These are phyloP conservation scores for Raddia guianensis DNA, from an alignment of 176 grass and related monocot species.

Conservation along the genomic window DNA sequence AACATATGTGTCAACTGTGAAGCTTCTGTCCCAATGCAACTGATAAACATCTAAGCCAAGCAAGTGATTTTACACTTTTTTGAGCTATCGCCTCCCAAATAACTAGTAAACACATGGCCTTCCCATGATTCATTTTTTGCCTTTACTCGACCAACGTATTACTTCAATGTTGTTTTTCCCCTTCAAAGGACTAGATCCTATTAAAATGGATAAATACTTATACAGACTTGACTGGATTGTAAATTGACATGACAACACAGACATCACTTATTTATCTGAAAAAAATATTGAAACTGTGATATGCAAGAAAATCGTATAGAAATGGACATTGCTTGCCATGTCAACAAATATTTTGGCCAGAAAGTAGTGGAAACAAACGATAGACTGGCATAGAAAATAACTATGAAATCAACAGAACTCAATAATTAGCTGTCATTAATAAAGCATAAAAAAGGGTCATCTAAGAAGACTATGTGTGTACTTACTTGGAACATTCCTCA, in stretches of 20 bases:
- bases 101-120: not conserved
- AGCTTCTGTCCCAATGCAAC: not conserved
- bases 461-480: conserved; percentile 26
- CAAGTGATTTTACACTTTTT: not conserved
- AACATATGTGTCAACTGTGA: no score
- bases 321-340: conserved; percentile 1
- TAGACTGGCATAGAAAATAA: not conserved
- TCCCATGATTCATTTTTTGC: not conserved
- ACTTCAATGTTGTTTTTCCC: not conserved
- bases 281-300: not conserved
- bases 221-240: not conserved
- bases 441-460: conserved; percentile 13
- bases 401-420: not conserved
- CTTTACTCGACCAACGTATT: not conserved
- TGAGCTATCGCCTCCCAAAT: conserved; percentile 17
- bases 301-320: conserved; percentile 2
- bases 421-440: not conserved
- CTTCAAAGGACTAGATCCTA: not conserved
- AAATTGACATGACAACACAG: not conserved
- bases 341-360: not conserved
- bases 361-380: conserved; percentile 2
- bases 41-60: not conserved
- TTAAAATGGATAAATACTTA: conserved; percentile 9
- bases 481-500: conserved; percentile 99
- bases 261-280: not conserved